Percentiles rank a stretch among this genome's conserved stretches.
phyloP scores from a whole-genome alignment of 2,329 filamentous ascomycete species.

The Coniochaeta ligniaria region DNA sequence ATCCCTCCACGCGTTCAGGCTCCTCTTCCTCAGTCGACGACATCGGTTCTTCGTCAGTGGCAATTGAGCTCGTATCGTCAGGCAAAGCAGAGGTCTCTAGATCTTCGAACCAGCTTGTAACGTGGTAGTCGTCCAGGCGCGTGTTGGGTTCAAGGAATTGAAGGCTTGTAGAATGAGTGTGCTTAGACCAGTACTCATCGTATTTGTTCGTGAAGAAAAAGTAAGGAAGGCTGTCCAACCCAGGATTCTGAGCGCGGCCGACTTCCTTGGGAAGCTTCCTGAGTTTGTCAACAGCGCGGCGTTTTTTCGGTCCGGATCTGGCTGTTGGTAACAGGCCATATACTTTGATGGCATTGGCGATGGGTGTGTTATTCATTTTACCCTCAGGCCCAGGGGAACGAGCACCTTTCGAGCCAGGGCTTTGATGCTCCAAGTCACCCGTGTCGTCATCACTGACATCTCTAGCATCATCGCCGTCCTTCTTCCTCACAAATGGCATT shows the following conservation, averaged over 20 bases:
- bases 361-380: not conserved
- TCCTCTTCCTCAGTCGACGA: not conserved
- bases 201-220: conserved; percentile 13
- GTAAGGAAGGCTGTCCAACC: conserved; percentile 16
- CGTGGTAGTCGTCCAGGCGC: conserved; percentile 17
- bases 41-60: not conserved
- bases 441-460: not conserved
- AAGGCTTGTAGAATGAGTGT: conserved; percentile 12
- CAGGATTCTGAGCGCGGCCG: conserved; percentile 15
- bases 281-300: not conserved
- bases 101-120: not conserved
- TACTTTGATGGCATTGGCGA: conserved; percentile 16
- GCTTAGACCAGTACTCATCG: conserved; percentile 3
- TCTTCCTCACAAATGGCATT: not conserved
- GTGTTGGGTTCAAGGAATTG: conserved; percentile 36
- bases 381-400: not conserved
- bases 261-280: conserved; percentile 12
- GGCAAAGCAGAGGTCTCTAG: not conserved
- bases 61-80: not conserved
- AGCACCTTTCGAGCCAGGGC: not conserved
- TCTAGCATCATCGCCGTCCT: not conserved
- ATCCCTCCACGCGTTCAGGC: not conserved
- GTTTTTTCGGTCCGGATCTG: conserved; percentile 8
- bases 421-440: not conserved
- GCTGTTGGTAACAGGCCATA: conserved; percentile 14